phyloP scores from a whole-genome alignment of 139 green algal species.

The Zygnema circumcarinatum region DNA sequence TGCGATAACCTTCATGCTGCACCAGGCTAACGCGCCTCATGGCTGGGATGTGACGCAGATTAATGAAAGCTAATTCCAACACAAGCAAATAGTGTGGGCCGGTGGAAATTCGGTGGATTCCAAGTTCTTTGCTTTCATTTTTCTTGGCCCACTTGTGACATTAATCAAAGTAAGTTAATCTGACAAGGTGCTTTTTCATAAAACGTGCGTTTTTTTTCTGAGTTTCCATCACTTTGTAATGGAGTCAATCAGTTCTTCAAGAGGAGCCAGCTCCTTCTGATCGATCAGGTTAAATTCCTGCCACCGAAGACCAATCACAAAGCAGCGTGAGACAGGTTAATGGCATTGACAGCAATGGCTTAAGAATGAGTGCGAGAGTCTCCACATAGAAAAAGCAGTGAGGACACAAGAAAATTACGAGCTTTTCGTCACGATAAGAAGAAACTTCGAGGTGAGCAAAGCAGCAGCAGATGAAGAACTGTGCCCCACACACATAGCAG shows the following conservation, averaged over 20 bases:
- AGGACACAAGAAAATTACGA: neutral
- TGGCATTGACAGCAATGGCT: neutral
- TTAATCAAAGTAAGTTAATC: too few species aligned
- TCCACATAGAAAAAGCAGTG: neutral
- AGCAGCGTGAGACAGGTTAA: slow-evolving; percentile 4
- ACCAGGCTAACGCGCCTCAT: too few species aligned
- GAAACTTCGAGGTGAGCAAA: neutral
- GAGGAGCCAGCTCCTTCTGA: slow-evolving; percentile 87
- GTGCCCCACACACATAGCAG: slow-evolving; percentile 5
- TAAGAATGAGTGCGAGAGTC: neutral
- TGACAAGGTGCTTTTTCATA: too few species aligned
- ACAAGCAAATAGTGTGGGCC: too few species aligned
- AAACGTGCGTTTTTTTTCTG: too few species aligned
- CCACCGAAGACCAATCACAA: slow-evolving; percentile 3
- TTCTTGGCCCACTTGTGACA: too few species aligned
- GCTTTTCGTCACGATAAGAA: slow-evolving; percentile 2
- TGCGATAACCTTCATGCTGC: too few species aligned
- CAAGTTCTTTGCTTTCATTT: too few species aligned
- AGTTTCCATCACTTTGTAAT: too few species aligned
- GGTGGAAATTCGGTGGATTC: too few species aligned
- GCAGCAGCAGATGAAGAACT: neutral
- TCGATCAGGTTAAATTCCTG: slow-evolving; percentile 89
- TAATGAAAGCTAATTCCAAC: too few species aligned
- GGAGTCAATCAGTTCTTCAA: slow-evolving; percentile 92
- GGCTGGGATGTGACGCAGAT: too few species aligned